Evolutionary conservation across 2,329 filamentous ascomycete species (phyloP).

Genomic region (Aspergillus sojae): DNA sequence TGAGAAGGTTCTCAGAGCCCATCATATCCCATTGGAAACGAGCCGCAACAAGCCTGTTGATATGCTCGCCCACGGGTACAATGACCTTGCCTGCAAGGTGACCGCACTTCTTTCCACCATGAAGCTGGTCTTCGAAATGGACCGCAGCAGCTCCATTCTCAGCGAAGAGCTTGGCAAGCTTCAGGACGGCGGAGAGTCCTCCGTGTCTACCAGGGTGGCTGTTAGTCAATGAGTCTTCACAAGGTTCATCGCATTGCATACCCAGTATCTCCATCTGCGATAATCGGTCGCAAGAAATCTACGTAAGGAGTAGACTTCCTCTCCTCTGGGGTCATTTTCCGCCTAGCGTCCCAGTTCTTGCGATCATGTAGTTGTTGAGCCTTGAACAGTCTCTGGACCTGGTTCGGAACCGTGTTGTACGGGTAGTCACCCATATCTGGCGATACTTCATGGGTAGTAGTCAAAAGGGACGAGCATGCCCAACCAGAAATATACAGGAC

Average conservation of each 20-base stretch:
- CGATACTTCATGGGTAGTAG: conserved; percentile 93
- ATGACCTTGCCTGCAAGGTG: conserved; percentile 95
- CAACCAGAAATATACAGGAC: conserved; percentile 95
- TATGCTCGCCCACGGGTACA: conserved; percentile 91
- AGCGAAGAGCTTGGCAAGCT: conserved; percentile 95
- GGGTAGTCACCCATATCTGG: conserved; percentile 98
- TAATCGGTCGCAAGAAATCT: conserved; percentile 91
- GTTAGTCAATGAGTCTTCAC: neutral
- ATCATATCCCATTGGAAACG: conserved; percentile 99
- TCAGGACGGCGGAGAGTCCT: conserved; percentile 87
- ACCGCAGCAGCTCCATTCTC: conserved; percentile 96
- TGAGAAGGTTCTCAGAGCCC: conserved; percentile 91
- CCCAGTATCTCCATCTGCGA: conserved; percentile 94
- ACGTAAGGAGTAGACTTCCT: conserved; percentile 77
- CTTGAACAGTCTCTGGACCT: conserved; percentile 94
- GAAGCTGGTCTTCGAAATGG: conserved; percentile 96
- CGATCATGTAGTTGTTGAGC: conserved; percentile 96
- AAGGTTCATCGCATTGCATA: conserved; percentile 29
- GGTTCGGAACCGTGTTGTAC: conserved; percentile 98
- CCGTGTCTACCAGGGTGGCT: conserved; percentile 64
- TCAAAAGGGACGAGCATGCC: conserved; percentile 93
- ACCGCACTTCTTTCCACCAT: conserved; percentile 97
- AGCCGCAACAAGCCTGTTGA: conserved; percentile 88
- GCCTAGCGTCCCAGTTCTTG: conserved; percentile 85
- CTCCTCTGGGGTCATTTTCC: conserved; percentile 74